Base-by-base conservation (phyloP, 192 early-diverging fungal genomes). In the Dispira simplex region DNA sequence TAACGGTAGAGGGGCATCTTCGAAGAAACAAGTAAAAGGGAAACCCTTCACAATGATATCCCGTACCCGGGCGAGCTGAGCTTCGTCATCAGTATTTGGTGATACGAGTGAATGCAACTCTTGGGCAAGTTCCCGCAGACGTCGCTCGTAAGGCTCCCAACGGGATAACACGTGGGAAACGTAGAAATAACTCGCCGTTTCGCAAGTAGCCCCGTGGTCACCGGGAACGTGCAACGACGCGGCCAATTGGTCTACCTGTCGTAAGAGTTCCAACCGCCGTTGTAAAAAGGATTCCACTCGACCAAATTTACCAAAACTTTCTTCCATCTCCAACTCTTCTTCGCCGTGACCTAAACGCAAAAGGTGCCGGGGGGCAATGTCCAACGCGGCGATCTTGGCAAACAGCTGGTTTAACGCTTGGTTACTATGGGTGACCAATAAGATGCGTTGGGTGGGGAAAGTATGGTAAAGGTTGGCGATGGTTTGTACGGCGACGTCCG, bases 361-460 rank as follows among this genome's bases (percentile, higher is more conserved):
- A 58, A 99, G 72, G 71, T 99, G 95, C 10, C 95, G 81, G 25
- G 89, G 83, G 70, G 96, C 92, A 27, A 99, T 95, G 70, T 97
- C 90, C 62, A 90, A 70, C 5, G 77, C 84, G 43, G 88, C 83
- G 62, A 99, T 95, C 67, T 97, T 97, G 70, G 90, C 93, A 67
- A 99, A 98, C 46, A 99, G 80, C 63, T 98, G 95, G 75, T 97
- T 97, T 46, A 99, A 77, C n/a, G 95, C 95, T 72, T 97, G 94
- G 72, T 98, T 98, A 47, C 90, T 94, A 67, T 96, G 92, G 3
- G 97, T 95, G 13, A 99, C 78, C 5, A 99, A 72, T 23, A 99
- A 80, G 16, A 87, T 97, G 52, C 91, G 94, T 67, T 97, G 86
- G 14, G 83, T 74, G 0, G 93, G 91, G 66, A 74, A 83, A 63